phyloP scores from a whole-genome alignment of 2,329 filamentous ascomycete species.

The Pestalotiopsis sp. region DNA sequence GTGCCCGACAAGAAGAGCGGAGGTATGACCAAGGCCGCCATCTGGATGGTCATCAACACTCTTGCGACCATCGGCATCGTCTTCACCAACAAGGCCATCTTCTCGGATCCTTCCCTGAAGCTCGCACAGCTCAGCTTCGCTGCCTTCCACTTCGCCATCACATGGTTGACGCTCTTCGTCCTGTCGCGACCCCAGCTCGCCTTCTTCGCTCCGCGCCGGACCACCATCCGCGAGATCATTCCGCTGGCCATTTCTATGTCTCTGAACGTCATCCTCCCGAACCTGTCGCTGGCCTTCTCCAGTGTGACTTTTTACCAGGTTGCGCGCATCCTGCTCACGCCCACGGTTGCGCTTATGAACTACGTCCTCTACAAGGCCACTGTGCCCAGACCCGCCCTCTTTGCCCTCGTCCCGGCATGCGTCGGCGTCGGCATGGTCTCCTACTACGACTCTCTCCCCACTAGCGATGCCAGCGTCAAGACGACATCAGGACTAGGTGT shows the following conservation, averaged over 20 bases:
- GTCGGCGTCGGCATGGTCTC: slow-evolving; percentile 67
- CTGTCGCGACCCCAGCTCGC: slow-evolving; percentile 61
- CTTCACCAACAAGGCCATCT: slow-evolving; percentile 73
- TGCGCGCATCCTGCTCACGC: slow-evolving; percentile 68
- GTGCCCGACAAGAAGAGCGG: slow-evolving; percentile 31
- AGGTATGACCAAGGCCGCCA: slow-evolving; percentile 40
- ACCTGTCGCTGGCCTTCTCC: slow-evolving; percentile 68
- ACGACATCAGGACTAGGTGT: slow-evolving; percentile 63
- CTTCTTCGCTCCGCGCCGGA: slow-evolving; percentile 61
- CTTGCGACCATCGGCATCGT: slow-evolving; percentile 67
- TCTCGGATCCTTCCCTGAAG: slow-evolving; percentile 63
- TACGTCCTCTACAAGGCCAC: slow-evolving; percentile 60
- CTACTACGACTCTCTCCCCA: slow-evolving; percentile 66
- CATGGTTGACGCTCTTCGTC: slow-evolving; percentile 63
- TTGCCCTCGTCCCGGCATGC: slow-evolving; percentile 63
- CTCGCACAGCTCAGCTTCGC: slow-evolving; percentile 68
- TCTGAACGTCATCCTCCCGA: slow-evolving; percentile 70
- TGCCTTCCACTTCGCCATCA: slow-evolving; percentile 69
- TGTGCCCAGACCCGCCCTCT: slow-evolving; percentile 55
- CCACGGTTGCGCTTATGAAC: slow-evolving; percentile 67
- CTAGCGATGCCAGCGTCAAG: slow-evolving; percentile 49
- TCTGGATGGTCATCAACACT: slow-evolving; percentile 65
- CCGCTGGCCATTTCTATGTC: slow-evolving; percentile 70
- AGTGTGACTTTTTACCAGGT: slow-evolving; percentile 73
- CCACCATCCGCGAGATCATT: slow-evolving; percentile 57